Evolutionary conservation across 306 rosid species (phyloP), one percentile per base, ranked within the genome.

Genomic region (Hippophae tibetana): DNA sequence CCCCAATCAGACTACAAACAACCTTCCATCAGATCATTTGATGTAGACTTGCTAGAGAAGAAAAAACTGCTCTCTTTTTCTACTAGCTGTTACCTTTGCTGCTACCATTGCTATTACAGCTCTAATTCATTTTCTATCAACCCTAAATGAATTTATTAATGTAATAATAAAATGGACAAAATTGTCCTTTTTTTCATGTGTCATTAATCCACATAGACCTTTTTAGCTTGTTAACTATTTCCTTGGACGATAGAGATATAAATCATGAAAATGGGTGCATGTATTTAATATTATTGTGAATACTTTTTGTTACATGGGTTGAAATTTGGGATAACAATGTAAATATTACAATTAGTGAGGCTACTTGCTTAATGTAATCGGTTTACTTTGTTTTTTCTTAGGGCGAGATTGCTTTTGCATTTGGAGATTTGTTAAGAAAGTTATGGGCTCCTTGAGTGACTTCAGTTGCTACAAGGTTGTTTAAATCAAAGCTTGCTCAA

Each of bases 391-490:
- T 14, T 76, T 48, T 76, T 76, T 76, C 52, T 69, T 60, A 92
- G 99, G 99, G 99, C 60, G 97, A 92, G 79, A 92, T 92, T 80
- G 99, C 99, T 67, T 76, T 84, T 45, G 90, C 95, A 27, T 92
- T 92, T 80, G 97, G 99, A 75, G 99, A 92, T 68, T 71, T 92
- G 60, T 71, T 92, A 50, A 80, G 99, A 77, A 92, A 92, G 71
- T 80, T 92, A 79, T 92, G 99, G 99, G 95, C 95, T 23, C 99
- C 99, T 80, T 94, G 99, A 60, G 89, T 95, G 60, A 76, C 80
- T 73, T 82, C 93, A 7, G 86, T 86, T 69, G 78, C 93, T 57
- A 96, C 99, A 70, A 82, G 85, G 80, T 48, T 69, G 44, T 92
- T 92, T 77, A 92, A 92, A 74, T 80, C 94, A 71, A 88, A 92